phyloP scores from a whole-genome alignment of 768 basidiomycete species.

The Boletus coccyginus region DNA sequence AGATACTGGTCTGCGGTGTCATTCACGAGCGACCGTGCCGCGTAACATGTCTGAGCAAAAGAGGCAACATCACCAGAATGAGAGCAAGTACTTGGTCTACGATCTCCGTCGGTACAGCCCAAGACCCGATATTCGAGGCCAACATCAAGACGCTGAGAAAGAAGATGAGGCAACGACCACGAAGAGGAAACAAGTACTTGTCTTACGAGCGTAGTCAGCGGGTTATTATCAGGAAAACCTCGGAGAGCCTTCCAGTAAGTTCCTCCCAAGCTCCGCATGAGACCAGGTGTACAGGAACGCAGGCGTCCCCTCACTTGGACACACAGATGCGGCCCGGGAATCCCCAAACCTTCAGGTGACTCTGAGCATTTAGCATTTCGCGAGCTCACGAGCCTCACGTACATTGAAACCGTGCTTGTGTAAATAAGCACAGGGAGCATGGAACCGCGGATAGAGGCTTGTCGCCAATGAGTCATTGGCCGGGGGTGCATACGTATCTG shows the following conservation, averaged over 20 bases:
- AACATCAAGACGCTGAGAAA: constrained; percentile 5
- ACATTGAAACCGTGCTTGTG: background rate
- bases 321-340: background rate
- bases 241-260: background rate
- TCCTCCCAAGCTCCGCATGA: background rate
- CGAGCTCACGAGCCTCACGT: background rate
- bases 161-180: background rate
- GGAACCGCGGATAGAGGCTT: background rate
- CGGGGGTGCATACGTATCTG: too few relatives aligned
- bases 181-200: background rate
- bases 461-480: background rate
- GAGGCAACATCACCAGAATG: constrained; percentile 56
- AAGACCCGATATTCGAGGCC: constrained; percentile 9
- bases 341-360: background rate
- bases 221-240: background rate
- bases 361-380: background rate
- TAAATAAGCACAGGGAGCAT: background rate
- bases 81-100: constrained; percentile 54
- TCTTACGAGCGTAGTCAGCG: background rate
- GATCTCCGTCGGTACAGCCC: constrained; percentile 48
- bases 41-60: constrained; percentile 54
- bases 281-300: background rate
- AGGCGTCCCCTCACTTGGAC: background rate
- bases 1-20: constrained; percentile 52
- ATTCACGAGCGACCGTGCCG: constrained; percentile 49